phyloP scores from a whole-genome alignment of 2,329 filamentous ascomycete species.

The Colletotrichum phormii region DNA sequence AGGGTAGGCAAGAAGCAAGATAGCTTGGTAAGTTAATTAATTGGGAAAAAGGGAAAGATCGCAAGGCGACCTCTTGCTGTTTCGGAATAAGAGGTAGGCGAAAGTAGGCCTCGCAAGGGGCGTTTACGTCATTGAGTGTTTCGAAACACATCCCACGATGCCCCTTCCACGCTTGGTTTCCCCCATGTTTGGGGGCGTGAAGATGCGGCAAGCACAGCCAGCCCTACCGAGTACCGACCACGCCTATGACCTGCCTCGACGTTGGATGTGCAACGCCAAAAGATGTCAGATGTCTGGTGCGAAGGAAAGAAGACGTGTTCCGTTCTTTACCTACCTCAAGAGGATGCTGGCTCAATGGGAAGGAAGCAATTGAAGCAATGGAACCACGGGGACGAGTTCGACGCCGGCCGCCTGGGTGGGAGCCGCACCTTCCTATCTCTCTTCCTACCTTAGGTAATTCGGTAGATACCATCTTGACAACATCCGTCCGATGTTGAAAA shows the following conservation, averaged over 20 bases:
- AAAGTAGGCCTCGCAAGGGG: background rate
- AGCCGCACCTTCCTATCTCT: background rate
- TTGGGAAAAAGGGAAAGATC: background rate
- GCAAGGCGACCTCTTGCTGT: background rate
- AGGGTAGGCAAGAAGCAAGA: background rate
- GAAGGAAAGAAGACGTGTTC: too few relatives aligned
- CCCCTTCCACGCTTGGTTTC: constrained; percentile 31
- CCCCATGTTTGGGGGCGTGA: constrained; percentile 19
- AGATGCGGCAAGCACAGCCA: constrained; percentile 11
- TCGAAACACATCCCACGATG: constrained; percentile 37
- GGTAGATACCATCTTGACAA: too few relatives aligned
- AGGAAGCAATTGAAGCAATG: background rate
- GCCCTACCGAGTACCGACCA: background rate
- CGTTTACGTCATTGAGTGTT: constrained; percentile 35
- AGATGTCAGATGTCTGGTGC: background rate
- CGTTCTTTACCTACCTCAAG: too few relatives aligned
- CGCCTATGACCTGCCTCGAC: background rate
- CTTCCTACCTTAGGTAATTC: background rate
- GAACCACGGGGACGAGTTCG: background rate
- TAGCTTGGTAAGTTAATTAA: too few relatives aligned
- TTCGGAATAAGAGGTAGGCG: constrained; percentile 11
- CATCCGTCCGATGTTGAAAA: background rate
- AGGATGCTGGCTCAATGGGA: background rate
- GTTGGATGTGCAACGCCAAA: background rate
- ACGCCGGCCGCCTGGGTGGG: too few relatives aligned